These are phyloP conservation scores for Monilinia aucupariae DNA, from an alignment of 2,329 filamentous ascomycete species.

Conservation along the genomic window DNA sequence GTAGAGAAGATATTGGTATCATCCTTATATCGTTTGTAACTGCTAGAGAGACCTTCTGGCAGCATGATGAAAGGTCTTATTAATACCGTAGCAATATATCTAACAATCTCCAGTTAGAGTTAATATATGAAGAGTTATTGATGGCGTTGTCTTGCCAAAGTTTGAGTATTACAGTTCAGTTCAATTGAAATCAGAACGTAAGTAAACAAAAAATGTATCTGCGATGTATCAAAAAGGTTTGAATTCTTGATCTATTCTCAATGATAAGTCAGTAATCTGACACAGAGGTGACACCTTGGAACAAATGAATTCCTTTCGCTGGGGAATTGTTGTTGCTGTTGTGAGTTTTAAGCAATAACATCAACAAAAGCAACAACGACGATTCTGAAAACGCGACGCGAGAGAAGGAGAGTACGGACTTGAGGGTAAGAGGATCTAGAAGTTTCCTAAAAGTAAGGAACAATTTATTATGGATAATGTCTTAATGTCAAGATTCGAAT, in stretches of 20 bases:
- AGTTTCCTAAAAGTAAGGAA: not conserved
- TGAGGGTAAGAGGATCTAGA: not conserved
- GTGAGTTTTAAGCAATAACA: not conserved
- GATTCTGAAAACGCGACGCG: not conserved
- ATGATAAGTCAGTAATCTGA: not conserved
- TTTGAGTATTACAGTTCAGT: not conserved
- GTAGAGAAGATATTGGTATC: constrained; percentile 6
- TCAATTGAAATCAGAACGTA: not conserved
- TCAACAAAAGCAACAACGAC: not conserved
- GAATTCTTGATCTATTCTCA: not conserved
- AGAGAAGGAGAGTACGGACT: not conserved
- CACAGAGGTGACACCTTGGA: not conserved
- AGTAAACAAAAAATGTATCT: not conserved
- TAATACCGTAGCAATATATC: not conserved
- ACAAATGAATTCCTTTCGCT: not conserved
- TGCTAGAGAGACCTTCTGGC: not conserved
- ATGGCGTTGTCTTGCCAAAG: not conserved
- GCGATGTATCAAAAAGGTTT: not conserved
- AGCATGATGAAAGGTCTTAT: not conserved
- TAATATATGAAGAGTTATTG: no score
- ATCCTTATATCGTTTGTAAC: constrained; percentile 10
- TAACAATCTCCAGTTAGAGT: not conserved
- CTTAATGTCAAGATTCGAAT: not conserved
- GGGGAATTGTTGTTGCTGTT: not conserved
- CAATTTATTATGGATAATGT: not conserved